Evolutionary conservation across 768 basidiomycete species (phyloP), one percentile per base, ranked within the genome.

Genomic region (Suillus alpinus): DNA sequence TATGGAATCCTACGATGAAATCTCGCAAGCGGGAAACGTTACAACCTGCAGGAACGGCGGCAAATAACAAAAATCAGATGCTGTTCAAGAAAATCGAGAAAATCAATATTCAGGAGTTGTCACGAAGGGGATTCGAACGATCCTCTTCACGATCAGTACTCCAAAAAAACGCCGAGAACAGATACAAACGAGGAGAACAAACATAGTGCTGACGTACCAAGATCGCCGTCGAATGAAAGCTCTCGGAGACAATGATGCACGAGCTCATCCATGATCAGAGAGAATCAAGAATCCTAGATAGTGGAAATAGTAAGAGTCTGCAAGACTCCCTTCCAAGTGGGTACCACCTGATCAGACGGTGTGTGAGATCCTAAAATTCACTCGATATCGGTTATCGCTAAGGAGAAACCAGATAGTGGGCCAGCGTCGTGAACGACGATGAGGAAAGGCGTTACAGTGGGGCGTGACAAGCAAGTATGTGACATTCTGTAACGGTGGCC

Each of bases 221-320:
- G 79, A 71, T 95, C 92, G 6, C 94, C 94, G 68, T 95, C 93
- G 73, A 94, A 95, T 6, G 94, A 86, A 34, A 96, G 80, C 72
- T 96, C 92, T 41, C 89, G 87, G 39, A 94, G 81, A 69, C 90
- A 90, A 70, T 93, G 88, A 68, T 88, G 87, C 41, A 95, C 76
- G 47, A 96, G 85, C 69, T 93, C 88, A 71, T 95, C 94, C 89
- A 95, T 94, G 23, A 29, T 55, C 37, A 39, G 23, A 26, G 52
- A 39, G 52, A 26, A 23, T 10, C 23, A 53, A 26, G 37, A n/a
- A 18, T 59, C 16, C 13, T 16, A 31, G n/a, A 20, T 16, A 32
- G 53, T 41, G 23, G 6, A 36, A 23, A 37, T 16, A 16, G 20
- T n/a, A 18, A 14, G n/a, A 49, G 55, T 46, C 31, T 5, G 18